phyloP scores from a whole-genome alignment of 805 yeast species.

The Lachancea mirantina region DNA sequence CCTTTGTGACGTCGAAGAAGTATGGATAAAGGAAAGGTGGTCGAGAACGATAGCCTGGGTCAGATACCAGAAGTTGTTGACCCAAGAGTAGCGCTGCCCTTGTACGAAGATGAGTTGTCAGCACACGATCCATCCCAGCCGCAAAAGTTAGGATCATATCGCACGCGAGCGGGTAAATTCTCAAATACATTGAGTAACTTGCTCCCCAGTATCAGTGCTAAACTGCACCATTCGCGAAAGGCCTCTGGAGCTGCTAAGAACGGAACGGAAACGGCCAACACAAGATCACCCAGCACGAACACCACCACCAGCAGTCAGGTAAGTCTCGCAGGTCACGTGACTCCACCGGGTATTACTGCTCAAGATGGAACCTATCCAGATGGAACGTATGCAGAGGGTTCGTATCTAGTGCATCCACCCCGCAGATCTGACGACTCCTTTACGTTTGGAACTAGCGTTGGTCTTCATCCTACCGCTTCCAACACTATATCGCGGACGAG shows the following conservation, averaged over 20 bases:
- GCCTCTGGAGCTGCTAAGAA: conserved; percentile 9
- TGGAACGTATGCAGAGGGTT: conserved; percentile 21
- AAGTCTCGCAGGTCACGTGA: conserved; percentile 16
- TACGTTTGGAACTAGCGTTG: conserved; percentile 11
- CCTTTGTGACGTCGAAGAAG: neutral
- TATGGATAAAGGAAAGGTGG: conserved; percentile 11
- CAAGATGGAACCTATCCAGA: conserved; percentile 7
- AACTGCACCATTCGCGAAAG: conserved; percentile 25
- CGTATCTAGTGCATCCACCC: conserved; percentile 17
- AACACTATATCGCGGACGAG: conserved; percentile 28
- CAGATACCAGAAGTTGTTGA: conserved; percentile 28
- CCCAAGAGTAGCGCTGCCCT: conserved; percentile 31
- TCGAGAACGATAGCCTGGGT: conserved; percentile 7
- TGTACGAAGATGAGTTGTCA: conserved; percentile 26
- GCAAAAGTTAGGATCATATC: conserved; percentile 30
- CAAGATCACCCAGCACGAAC: conserved; percentile 13
- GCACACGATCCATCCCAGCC: conserved; percentile 17
- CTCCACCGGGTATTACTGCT: conserved; percentile 30
- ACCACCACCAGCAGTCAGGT: conserved; percentile 16
- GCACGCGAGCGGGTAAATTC: conserved; percentile 30
- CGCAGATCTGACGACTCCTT: conserved; percentile 29
- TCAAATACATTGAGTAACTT: conserved; percentile 30
- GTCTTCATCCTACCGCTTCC: conserved; percentile 12
- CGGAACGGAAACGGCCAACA: conserved; percentile 9
- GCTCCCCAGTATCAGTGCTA: conserved; percentile 32